These are phyloP conservation scores for Dalbergia cochinchinensis DNA, from an alignment of 306 rosid species.

Conservation along the genomic window DNA sequence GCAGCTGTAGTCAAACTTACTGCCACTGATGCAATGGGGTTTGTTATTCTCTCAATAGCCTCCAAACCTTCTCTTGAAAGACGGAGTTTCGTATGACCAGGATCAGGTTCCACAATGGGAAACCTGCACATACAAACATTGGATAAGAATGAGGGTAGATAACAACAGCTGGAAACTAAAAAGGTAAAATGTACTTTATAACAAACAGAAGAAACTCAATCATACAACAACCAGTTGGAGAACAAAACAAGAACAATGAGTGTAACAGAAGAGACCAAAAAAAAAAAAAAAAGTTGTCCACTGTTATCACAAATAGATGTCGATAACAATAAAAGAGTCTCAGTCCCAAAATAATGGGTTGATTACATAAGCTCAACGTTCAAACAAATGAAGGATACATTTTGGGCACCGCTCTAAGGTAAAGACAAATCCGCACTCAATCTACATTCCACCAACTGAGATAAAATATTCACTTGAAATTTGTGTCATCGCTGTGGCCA, in stretches of 20 bases:
- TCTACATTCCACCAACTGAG: not conserved
- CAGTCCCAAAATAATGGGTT: conserved; percentile 31
- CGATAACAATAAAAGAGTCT: not conserved
- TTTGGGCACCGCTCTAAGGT: not conserved
- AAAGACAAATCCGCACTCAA: conserved; percentile 1
- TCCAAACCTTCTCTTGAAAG: conserved; percentile 80
- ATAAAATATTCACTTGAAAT: conserved; percentile 21
- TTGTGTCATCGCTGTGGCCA: conserved; percentile 5
- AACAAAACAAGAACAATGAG: conserved; percentile 6
- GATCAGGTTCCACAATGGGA: conserved; percentile 84
- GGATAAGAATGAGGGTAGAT: conserved; percentile 31
- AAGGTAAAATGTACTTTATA: not conserved
- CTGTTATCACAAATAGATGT: conserved; percentile 15
- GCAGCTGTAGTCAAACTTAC: conserved; percentile 51
- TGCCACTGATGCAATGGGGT: conserved; percentile 79
- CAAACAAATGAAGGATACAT: conserved; percentile 2
- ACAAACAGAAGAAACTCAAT: conserved; percentile 41
- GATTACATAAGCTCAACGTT: not conserved
- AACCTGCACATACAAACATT: conserved; percentile 52
- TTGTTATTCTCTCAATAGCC: conserved; percentile 70
- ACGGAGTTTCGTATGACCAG: conserved; percentile 80
- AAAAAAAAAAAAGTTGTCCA: not conserved
- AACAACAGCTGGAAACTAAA: not conserved
- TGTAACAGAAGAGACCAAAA: not conserved
- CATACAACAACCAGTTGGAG: not conserved